Evolutionary conservation across 1,139 yeast species (phyloP).

Genomic region (Kodamaea ohmeri): DNA sequence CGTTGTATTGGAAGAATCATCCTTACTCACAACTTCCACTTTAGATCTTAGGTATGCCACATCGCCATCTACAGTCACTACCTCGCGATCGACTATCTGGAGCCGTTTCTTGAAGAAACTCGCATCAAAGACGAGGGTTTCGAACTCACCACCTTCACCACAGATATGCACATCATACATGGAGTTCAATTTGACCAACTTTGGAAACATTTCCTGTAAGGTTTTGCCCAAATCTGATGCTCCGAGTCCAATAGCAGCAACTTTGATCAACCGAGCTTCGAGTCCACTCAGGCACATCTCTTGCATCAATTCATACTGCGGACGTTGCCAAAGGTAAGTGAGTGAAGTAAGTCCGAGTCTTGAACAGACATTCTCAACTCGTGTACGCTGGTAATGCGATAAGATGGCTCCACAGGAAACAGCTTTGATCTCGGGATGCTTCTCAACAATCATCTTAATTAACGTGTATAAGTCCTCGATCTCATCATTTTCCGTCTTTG

Average conservation of each 20-base stretch:
- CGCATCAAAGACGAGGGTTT: conserved; percentile 85
- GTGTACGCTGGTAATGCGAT: conserved; percentile 86
- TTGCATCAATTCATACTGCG: conserved; percentile 72
- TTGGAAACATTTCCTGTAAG: conserved; percentile 60
- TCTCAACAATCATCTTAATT: conserved; percentile 41
- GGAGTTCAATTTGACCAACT: conserved; percentile 54
- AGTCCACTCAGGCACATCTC: conserved; percentile 75
- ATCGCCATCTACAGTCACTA: conserved; percentile 53
- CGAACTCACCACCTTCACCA: conserved; percentile 99
- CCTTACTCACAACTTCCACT: conserved; percentile 43
- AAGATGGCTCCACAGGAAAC: conserved; percentile 95
- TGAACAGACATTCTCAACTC: conserved; percentile 88
- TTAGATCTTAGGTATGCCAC: conserved; percentile 61
- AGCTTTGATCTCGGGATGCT: conserved; percentile 74
- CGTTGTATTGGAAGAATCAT: conserved; percentile 15
- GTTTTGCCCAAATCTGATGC: conserved; percentile 65
- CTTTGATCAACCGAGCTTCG: conserved; percentile 86
- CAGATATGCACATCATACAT: conserved; percentile 86
- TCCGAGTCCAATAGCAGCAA: conserved; percentile 85
- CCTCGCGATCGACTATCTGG: conserved; percentile 38
- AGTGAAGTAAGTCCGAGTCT: conserved; percentile 66
- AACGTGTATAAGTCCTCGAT: conserved; percentile 73
- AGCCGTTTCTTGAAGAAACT: conserved; percentile 69
- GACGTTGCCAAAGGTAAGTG: conserved; percentile 86
- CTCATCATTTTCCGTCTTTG: conserved; percentile 67